Evolutionary conservation across 805 yeast genomes (phyloP).

Genomic region (Peterozyma xylosa): DNA sequence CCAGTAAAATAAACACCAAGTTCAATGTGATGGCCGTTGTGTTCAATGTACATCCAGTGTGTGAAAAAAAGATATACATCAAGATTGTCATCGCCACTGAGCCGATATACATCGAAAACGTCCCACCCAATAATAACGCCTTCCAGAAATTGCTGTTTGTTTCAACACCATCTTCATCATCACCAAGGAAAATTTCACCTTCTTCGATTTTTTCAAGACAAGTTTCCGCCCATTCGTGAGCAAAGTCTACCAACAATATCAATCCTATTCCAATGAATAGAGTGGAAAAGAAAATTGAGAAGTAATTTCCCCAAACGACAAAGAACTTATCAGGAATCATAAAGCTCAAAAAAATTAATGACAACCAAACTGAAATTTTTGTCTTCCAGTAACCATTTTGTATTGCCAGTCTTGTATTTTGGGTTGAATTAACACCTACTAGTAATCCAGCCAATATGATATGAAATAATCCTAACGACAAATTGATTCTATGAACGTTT

Average conservation of each 20-base stretch:
- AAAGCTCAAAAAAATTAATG: conserved; percentile 55
- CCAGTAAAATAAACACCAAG: conserved; percentile 52
- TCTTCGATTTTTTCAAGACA: conserved; percentile 87
- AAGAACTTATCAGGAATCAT: conserved; percentile 83
- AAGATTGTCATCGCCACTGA: conserved; percentile 64
- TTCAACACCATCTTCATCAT: conserved; percentile 34
- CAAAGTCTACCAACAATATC: conserved; percentile 87
- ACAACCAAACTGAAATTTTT: conserved; percentile 56
- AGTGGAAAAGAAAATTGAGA: conserved; percentile 79
- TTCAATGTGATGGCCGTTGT: conserved; percentile 80
- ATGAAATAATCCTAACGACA: conserved; percentile 80
- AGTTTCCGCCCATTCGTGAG: conserved; percentile 97
- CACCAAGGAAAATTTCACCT: conserved; percentile 49
- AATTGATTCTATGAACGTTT: conserved; percentile 87
- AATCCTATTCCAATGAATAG: conserved; percentile 85
- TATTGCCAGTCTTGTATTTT: conserved; percentile 68
- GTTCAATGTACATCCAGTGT: conserved; percentile 79
- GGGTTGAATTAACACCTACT: conserved; percentile 68
- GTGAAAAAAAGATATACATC: conserved; percentile 81
- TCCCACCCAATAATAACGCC: conserved; percentile 75
- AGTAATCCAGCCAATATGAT: conserved; percentile 59
- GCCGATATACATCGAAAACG: conserved; percentile 74
- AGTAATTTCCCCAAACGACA: conserved; percentile 83
- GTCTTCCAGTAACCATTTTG: conserved; percentile 92
- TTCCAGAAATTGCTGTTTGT: conserved; percentile 61